Evolutionary conservation across 2,329 filamentous ascomycete species (phyloP).

Genomic region (Colletotrichum zoysiae): DNA sequence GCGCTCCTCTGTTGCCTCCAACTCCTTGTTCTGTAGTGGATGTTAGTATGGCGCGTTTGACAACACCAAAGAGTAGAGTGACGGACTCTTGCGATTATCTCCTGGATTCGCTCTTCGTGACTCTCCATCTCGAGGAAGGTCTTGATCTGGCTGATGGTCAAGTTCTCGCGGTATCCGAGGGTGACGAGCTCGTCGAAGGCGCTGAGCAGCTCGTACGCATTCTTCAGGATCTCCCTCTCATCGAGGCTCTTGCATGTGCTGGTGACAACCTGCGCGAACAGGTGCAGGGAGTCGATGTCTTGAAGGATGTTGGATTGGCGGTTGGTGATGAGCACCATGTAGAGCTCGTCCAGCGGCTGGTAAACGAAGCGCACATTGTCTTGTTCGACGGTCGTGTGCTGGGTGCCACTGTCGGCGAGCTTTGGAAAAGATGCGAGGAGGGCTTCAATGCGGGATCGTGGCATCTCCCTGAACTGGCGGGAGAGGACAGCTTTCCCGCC

Average conservation of each 20-base stretch:
- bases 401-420: constrained; percentile 93
- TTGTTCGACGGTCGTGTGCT: constrained; percentile 98
- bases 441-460: constrained; percentile 94
- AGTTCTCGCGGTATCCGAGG: constrained; percentile 93
- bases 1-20: constrained; percentile 97
- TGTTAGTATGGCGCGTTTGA: constrained; percentile 42
- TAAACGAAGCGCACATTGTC: constrained; percentile 99
- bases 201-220: constrained; percentile 95
- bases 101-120: constrained; percentile 98
- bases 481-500: constrained; percentile 99
- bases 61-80: constrained; percentile 21
- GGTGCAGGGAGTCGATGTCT: constrained; percentile 97
- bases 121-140: constrained; percentile 99
- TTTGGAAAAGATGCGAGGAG: constrained; percentile 98
- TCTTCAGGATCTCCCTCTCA: constrained; percentile 93
- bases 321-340: constrained; percentile 99
- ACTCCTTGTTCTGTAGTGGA: constrained; percentile 86
- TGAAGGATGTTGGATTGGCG: constrained; percentile 99
- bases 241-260: constrained; percentile 97
- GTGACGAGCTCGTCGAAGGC: constrained; percentile 98
- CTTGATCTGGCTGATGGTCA: constrained; percentile 97
- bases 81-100: constrained; percentile 90
- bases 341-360: constrained; percentile 97
- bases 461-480: constrained; percentile 97
- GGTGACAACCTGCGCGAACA: constrained; percentile 97